Conservation (phyloP, 257 asterid genomes). For the Datura wrightii region DNA sequence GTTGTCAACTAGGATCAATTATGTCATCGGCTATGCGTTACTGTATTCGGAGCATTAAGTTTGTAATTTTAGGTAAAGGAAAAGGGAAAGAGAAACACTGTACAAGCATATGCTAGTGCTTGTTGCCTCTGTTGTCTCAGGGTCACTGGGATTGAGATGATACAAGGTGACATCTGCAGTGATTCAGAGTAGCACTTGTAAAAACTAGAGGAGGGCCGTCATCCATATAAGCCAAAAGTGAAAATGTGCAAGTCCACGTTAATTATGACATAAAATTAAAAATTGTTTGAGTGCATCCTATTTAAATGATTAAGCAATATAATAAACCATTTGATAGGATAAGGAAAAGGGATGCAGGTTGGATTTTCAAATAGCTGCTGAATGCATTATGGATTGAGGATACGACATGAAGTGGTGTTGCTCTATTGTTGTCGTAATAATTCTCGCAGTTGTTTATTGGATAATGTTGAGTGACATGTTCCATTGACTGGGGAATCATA, state of each 20-base stretch:
- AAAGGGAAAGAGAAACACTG: background rate
- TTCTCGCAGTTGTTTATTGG: constrained; percentile 12
- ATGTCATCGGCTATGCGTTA: background rate
- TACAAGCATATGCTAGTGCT: constrained; percentile 5
- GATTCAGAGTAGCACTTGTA: constrained; percentile 25
- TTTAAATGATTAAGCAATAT: constrained; percentile 10
- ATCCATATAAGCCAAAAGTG: constrained; percentile 21
- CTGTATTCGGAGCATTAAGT: background rate
- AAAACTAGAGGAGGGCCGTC: background rate
- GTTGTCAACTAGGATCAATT: background rate
- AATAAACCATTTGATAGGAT: background rate
- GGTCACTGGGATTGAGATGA: background rate
- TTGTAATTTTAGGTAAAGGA: constrained; percentile 3
- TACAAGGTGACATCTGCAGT: background rate
- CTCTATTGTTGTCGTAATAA: background rate
- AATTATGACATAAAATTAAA: background rate
- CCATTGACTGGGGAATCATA: constrained; percentile 37
- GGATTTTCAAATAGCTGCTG: constrained; percentile 7
- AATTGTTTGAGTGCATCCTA: background rate
- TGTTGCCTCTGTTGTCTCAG: constrained; percentile 5
- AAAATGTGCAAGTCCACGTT: constrained; percentile 23
- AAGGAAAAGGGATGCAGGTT: background rate
- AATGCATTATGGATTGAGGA: constrained; percentile 22
- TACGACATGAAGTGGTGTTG: background rate
- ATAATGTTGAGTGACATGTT: constrained; percentile 43